phyloP scores from a whole-genome alignment of 192 early-diverging fungal species.

The Chytriomyces sp. region DNA sequence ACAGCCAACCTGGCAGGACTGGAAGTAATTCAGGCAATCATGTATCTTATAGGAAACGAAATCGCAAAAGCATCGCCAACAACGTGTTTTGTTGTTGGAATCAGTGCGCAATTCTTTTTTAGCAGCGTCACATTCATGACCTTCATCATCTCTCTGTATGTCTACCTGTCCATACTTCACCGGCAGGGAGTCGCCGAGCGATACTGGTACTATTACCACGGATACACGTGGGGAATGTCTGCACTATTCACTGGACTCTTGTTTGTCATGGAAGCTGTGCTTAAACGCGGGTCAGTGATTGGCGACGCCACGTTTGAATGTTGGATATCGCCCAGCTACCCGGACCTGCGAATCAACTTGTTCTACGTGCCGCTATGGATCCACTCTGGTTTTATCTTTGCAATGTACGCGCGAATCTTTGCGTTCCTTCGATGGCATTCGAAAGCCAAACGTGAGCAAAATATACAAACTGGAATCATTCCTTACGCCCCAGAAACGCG shows the following conservation, averaged over 20 bases:
- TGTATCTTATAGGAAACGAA: neutral
- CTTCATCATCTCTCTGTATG: neutral
- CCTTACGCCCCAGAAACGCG: neutral
- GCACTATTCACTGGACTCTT: neutral
- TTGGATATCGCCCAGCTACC: slow-evolving; percentile 13
- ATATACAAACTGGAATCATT: neutral
- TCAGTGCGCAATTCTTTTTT: neutral
- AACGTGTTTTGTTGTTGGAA: neutral
- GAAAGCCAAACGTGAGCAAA: neutral
- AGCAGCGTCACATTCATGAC: neutral
- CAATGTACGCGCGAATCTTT: neutral
- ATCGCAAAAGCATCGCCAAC: neutral
- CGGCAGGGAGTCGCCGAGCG: neutral
- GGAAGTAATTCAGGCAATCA: neutral
- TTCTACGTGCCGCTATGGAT: slow-evolving; percentile 19
- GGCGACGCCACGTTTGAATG: slow-evolving; percentile 24
- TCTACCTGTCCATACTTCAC: neutral
- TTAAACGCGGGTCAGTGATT: neutral
- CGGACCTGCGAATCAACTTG: neutral
- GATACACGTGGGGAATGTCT: slow-evolving; percentile 3
- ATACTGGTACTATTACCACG: neutral
- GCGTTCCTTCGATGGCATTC: neutral
- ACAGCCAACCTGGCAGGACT: neutral
- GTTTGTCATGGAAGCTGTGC: slow-evolving; percentile 10
- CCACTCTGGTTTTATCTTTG: neutral